These are phyloP conservation scores for Raffaelea arxii DNA, from an alignment of 2,329 filamentous ascomycete genomes.

Conservation along the genomic window DNA sequence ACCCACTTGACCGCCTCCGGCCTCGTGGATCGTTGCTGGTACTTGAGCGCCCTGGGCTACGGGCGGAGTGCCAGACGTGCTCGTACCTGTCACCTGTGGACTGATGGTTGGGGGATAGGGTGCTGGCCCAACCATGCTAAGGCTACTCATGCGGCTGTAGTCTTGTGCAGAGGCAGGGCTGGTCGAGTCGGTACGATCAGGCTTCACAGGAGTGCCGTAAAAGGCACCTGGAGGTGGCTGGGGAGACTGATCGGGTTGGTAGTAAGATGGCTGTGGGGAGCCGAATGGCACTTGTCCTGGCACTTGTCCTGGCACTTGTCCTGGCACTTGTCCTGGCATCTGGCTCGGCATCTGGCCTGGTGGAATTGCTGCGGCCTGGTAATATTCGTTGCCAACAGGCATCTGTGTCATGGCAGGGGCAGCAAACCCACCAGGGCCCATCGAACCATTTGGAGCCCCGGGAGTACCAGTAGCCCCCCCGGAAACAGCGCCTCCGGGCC, in stretches of 20 bases:
- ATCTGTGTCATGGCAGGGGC: neutral
- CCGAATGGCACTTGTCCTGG: neutral
- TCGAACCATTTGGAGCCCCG: no score
- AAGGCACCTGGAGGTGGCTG: neutral
- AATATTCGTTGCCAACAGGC: no score
- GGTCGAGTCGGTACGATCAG: slow-evolving; percentile 8
- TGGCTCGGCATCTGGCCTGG: neutral
- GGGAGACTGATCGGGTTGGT: neutral
- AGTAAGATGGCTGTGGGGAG: slow-evolving; percentile 4
- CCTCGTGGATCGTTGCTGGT: slow-evolving; percentile 13
- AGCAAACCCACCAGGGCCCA: neutral
- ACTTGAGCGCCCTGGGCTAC: slow-evolving; percentile 4
- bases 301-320: neutral
- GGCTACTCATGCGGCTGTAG: slow-evolving; percentile 9
- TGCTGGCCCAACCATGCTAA: slow-evolving; percentile 3
- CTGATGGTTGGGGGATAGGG: slow-evolving; percentile 5
- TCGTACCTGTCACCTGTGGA: slow-evolving; percentile 9
- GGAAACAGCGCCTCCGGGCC: no score
- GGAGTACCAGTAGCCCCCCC: no score
- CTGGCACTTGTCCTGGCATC: neutral
- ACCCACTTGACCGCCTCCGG: slow-evolving; percentile 8
- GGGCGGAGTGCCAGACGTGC: neutral
- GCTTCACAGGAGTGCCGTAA: neutral
- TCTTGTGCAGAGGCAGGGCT: slow-evolving; percentile 5
- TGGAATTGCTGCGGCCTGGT: no score